A percentile compares a stretch with the other conserved stretches of the same genome.
phyloP scores from a whole-genome alignment of 352 stramenopile species.

The Phytophthora constricta region DNA sequence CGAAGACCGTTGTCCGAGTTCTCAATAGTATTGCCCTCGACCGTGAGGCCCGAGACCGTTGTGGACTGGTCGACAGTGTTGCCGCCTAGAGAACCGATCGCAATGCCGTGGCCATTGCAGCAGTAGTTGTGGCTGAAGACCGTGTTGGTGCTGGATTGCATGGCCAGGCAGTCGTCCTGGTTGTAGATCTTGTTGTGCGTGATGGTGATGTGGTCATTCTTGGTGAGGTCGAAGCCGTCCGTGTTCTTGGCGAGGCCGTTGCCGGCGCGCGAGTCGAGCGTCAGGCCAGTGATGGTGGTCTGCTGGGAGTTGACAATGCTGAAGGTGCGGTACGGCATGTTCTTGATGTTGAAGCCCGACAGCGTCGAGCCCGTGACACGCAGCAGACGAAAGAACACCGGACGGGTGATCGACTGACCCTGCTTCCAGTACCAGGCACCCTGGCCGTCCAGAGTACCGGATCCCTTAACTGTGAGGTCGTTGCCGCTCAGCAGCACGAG shows the following conservation, averaged over 20 bases:
- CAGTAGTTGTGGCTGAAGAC: slow-evolving; percentile 32
- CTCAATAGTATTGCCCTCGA: slow-evolving; percentile 23
- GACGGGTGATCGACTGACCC: slow-evolving; percentile 13
- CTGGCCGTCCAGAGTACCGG: slow-evolving; percentile 33
- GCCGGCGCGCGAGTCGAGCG: slow-evolving; percentile 15
- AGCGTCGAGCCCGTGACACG: slow-evolving; percentile 22
- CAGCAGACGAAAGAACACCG: slow-evolving; percentile 2
- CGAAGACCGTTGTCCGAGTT: slow-evolving; percentile 38
- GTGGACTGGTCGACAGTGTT: slow-evolving; percentile 22
- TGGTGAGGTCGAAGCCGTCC: slow-evolving; percentile 37
- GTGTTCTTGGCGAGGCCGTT: slow-evolving; percentile 20
- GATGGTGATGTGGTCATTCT: slow-evolving; percentile 38
- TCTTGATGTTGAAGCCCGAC: slow-evolving; percentile 43
- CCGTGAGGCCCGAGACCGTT: slow-evolving; percentile 36
- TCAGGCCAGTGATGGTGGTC: slow-evolving; percentile 29
- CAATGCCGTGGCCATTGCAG: slow-evolving; percentile 36
- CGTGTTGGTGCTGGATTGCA: slow-evolving; percentile 24
- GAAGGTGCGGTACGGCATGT: slow-evolving; percentile 35
- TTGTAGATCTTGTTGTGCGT: slow-evolving; percentile 42
- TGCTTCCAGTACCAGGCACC: slow-evolving; percentile 36
- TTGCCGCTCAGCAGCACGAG: slow-evolving; percentile 33
- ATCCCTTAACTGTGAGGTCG: slow-evolving; percentile 20
- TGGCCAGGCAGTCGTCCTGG: slow-evolving; percentile 22
- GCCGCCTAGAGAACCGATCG: slow-evolving; percentile 43
- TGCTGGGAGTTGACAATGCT: slow-evolving; percentile 33